These are phyloP conservation scores for Jaapia argillacea DNA, from an alignment of 768 basidiomycete species.

Conservation along the genomic window DNA sequence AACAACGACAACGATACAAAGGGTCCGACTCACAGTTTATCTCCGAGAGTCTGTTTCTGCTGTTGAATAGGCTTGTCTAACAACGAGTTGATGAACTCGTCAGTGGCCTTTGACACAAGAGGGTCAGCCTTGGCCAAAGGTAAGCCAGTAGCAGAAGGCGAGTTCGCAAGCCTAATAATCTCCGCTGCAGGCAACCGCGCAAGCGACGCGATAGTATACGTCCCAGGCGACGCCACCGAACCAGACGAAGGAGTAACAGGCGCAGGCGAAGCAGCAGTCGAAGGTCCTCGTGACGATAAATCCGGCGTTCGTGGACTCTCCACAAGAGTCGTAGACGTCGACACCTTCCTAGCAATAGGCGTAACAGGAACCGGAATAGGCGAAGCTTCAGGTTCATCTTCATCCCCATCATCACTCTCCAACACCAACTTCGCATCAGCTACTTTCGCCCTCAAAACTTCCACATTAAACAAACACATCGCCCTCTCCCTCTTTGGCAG, in stretches of 20 bases:
- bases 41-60: constrained; percentile 76
- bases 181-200: constrained; percentile 67
- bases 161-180: constrained; percentile 57
- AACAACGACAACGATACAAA: background rate
- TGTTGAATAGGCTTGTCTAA: constrained; percentile 40
- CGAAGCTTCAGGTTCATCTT: constrained; percentile 26
- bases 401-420: constrained; percentile 58
- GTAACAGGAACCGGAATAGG: constrained; percentile 39
- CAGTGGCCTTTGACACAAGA: constrained; percentile 42
- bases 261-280: constrained; percentile 59
- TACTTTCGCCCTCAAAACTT: constrained; percentile 68
- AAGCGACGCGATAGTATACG: constrained; percentile 60
- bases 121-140: constrained; percentile 13
- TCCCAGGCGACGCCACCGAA: constrained; percentile 18
- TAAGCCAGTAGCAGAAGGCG: constrained; percentile 30
- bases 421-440: constrained; percentile 76
- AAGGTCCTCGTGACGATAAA: constrained; percentile 63
- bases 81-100: constrained; percentile 61
- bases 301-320: constrained; percentile 70
- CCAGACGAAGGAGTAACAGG: constrained; percentile 55
- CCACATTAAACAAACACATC: constrained; percentile 83
- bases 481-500: constrained; percentile 84
- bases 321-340: constrained; percentile 21
- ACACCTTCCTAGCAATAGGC: constrained; percentile 52
- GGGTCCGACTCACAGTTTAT: constrained; percentile 49